Conservation (phyloP, 148 eudicot genomes). For the Camellia lanceoleosa region DNA sequence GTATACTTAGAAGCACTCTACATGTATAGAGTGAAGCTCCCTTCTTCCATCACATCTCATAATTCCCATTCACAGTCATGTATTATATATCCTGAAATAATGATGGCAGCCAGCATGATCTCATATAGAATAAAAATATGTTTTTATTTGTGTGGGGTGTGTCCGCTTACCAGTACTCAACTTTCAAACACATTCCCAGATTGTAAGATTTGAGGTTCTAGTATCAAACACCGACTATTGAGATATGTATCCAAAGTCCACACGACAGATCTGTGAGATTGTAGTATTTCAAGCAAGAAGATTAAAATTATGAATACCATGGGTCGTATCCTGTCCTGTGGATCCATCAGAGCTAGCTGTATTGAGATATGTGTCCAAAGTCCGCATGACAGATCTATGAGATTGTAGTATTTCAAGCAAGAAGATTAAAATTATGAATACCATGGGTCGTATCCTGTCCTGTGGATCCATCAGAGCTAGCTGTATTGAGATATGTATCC, state of each 20-base stretch:
- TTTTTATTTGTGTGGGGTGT: neutral
- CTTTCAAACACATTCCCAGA: neutral
- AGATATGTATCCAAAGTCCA: neutral
- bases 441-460: too few species aligned
- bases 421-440: too few species aligned
- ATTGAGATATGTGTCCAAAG: neutral
- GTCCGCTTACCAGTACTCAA: neutral
- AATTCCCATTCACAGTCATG: too few species aligned
- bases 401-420: too few species aligned
- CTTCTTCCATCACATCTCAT: too few species aligned
- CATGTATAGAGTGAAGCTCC: too few species aligned
- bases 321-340: neutral
- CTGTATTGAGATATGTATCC: neutral
- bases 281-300: neutral
- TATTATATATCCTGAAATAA: too few species aligned
- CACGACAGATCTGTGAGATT: too few species aligned
- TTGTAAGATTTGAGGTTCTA: neutral
- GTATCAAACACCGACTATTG: neutral
- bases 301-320: neutral
- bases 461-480: too few species aligned
- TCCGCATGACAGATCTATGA: too few species aligned
- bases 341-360: too few species aligned
- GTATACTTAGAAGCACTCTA: too few species aligned
- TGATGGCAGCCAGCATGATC: neutral
- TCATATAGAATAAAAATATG: neutral